Percentiles rank a stretch among this genome's conserved stretches.
These are phyloP conservation scores for Dorcoceras hygrometricum DNA, from an alignment of 257 asterid species.

Conservation along the genomic window DNA sequence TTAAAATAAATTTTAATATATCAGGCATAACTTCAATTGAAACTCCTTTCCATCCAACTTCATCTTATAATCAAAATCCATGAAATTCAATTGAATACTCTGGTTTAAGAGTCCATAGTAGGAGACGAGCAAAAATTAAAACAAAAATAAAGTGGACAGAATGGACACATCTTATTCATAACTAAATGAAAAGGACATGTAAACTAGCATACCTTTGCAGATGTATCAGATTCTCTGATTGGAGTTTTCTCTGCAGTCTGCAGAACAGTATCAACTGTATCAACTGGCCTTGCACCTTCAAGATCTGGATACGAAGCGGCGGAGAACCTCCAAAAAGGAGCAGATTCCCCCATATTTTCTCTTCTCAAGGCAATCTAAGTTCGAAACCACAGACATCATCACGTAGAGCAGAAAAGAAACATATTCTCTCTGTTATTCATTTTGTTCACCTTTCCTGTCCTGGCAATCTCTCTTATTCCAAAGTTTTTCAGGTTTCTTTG, in stretches of 20 bases:
- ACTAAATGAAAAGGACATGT: slow-evolving; percentile 13
- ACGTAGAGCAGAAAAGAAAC: slow-evolving; percentile 16
- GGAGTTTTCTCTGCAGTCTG: slow-evolving; percentile 33
- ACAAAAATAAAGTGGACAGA: neutral
- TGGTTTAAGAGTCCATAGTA: neutral
- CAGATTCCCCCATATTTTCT: slow-evolving; percentile 95
- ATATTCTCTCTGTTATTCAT: slow-evolving; percentile 1
- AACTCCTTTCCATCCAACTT: neutral
- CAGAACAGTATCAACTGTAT: slow-evolving; percentile 44
- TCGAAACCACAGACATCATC: slow-evolving; percentile 20
- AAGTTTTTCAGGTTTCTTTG: slow-evolving; percentile 84
- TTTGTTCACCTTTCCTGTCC: slow-evolving; percentile 82
- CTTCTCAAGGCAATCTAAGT: slow-evolving; percentile 91
- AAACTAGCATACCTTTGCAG: slow-evolving; percentile 57
- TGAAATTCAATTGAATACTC: neutral
- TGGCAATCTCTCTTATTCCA: slow-evolving; percentile 90
- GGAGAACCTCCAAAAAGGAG: slow-evolving; percentile 98
- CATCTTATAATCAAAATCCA: neutral
- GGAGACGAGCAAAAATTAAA: neutral
- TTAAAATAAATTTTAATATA: no score
- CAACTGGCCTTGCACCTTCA: slow-evolving; percentile 49
- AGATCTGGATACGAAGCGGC: slow-evolving; percentile 99
- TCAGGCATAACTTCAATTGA: neutral
- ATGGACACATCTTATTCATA: neutral
- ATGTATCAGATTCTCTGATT: slow-evolving; percentile 43